Percentiles rank a stretch among this genome's conserved stretches.
These are phyloP conservation scores for Posidonia australis DNA, from an alignment of 106 monocot genomes.

Conservation along the genomic window DNA sequence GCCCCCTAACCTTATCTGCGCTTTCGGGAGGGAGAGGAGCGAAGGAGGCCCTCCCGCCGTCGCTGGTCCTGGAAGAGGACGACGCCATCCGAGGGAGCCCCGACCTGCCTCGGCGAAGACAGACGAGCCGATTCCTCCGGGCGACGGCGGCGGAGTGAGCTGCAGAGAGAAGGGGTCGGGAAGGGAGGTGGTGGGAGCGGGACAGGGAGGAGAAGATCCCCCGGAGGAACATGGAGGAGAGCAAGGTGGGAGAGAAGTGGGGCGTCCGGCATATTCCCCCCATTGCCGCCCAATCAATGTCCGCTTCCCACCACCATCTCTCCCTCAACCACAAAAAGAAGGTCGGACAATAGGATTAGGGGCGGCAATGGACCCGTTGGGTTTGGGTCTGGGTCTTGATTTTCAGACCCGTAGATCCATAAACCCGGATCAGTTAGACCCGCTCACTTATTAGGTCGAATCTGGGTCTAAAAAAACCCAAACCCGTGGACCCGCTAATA, in stretches of 20 bases:
- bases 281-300: no score
- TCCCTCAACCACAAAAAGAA: no score
- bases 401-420: no score
- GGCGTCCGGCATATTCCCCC: not conserved
- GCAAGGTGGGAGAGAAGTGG: not conserved
- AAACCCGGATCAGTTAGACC: no score
- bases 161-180: not conserved
- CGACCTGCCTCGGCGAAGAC: not conserved
- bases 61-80: slow-evolving; percentile 9
- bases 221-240: not conserved
- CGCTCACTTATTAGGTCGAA: no score
- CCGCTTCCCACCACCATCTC: no score
- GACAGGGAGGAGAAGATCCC: slow-evolving; percentile 3
- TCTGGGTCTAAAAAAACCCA: no score
- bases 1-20: slow-evolving; percentile 12
- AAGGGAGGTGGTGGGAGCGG: not conserved
- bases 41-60: slow-evolving; percentile 8
- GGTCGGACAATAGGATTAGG: no score
- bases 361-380: no score
- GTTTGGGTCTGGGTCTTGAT: no score
- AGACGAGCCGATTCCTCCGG: not conserved
- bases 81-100: slow-evolving; percentile 9
- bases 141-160: not conserved
- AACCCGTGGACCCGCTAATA: no score
- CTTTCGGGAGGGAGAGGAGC: slow-evolving; percentile 5